A percentile compares a stretch with the other conserved stretches of the same genome.
Evolutionary conservation across 495 filamentous ascomycete genomes (phyloP).

Genomic region (Penicillium roqueforti): DNA sequence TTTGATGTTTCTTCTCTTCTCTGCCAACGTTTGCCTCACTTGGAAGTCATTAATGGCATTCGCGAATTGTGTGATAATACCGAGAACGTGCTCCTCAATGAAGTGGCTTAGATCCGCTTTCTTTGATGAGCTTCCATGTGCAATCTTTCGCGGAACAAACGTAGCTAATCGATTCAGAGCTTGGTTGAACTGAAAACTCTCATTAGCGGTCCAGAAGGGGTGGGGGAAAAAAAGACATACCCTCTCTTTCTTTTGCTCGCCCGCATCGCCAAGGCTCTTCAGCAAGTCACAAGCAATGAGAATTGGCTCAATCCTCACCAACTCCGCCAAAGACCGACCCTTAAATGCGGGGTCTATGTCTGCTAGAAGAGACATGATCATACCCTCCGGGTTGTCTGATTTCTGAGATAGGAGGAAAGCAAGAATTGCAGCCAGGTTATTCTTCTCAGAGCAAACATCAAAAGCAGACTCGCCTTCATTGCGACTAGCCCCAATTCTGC

Average conservation of each 20-base stretch:
- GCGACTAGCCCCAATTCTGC: conserved; percentile 71
- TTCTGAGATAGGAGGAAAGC: conserved; percentile 74
- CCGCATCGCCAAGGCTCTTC: conserved; percentile 69
- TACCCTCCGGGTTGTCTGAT: conserved; percentile 57
- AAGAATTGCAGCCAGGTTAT: conserved; percentile 74
- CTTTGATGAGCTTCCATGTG: conserved; percentile 48
- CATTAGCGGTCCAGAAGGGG: background rate
- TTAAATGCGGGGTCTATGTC: conserved; percentile 65
- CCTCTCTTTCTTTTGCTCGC: conserved; percentile 54
- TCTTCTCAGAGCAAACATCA: conserved; percentile 56
- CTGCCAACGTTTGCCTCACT: conserved; percentile 52
- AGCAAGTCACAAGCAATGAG: conserved; percentile 75
- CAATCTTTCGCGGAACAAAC: conserved; percentile 53
- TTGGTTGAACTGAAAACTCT: conserved; percentile 40
- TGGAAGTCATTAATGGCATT: conserved; percentile 73
- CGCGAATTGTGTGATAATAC: conserved; percentile 78
- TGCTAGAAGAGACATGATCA: conserved; percentile 63
- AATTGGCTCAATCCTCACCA: conserved; percentile 73
- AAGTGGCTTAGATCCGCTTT: conserved; percentile 62
- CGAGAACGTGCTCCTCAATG: conserved; percentile 79
- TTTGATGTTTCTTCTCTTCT: conserved; percentile 69
- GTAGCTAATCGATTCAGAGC: conserved; percentile 66
- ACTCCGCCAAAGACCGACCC: conserved; percentile 57
- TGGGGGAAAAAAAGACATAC: conserved; percentile 32
- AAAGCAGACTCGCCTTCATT: conserved; percentile 54